phyloP scores from a whole-genome alignment of 257 asterid genomes.

The Solanum okadae region DNA sequence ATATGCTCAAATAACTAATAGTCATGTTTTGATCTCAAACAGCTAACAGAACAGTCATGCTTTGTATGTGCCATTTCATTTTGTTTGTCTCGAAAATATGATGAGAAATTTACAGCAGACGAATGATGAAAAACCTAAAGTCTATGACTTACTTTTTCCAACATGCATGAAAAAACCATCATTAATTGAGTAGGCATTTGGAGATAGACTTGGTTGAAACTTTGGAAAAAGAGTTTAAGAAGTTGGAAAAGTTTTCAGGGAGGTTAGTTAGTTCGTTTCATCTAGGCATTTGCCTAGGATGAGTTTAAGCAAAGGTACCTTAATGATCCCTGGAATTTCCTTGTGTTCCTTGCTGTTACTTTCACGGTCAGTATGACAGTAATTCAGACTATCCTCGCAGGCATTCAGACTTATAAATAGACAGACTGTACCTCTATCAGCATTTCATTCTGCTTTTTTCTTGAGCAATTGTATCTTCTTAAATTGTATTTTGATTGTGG shows the following conservation, averaged over 20 bases:
- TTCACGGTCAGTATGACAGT: not conserved
- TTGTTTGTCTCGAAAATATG: not conserved
- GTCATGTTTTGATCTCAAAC: not conserved
- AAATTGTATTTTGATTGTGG: not conserved
- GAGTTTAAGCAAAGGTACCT: not conserved
- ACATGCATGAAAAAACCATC: too few relatives aligned
- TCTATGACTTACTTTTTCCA: not conserved
- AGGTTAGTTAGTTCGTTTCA: too few relatives aligned
- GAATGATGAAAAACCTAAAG: not conserved
- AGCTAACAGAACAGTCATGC: not conserved
- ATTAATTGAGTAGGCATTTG: too few relatives aligned
- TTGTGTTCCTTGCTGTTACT: not conserved
- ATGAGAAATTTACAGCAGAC: not conserved
- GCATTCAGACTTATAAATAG: not conserved
- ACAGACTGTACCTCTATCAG: not conserved
- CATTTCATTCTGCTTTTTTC: not conserved
- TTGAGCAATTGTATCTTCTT: not conserved
- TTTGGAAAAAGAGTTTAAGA: too few relatives aligned
- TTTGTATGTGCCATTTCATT: not conserved
- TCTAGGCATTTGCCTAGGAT: not conserved
- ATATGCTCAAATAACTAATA: not conserved
- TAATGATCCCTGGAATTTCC: not conserved
- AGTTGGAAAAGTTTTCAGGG: too few relatives aligned
- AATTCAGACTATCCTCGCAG: not conserved
- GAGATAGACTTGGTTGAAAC: too few relatives aligned